Evolutionary conservation across 345 rosid species (phyloP).

Genomic region (Citrus maxima): DNA sequence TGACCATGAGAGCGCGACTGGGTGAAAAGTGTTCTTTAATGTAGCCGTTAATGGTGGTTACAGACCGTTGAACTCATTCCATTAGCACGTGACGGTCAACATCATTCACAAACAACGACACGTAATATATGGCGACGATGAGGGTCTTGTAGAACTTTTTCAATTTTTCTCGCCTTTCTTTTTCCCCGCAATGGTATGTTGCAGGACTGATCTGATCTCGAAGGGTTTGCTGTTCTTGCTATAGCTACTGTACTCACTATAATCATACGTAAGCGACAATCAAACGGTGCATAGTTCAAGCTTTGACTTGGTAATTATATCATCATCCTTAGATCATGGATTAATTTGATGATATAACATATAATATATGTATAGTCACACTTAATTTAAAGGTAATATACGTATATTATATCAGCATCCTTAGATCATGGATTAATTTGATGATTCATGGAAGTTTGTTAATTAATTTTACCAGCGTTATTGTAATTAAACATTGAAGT

Average conservation of each 20-base stretch:
- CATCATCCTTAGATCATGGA: background rate
- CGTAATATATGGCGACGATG: constrained; percentile 35
- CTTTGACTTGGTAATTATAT: background rate
- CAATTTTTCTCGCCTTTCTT: background rate
- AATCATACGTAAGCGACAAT: background rate
- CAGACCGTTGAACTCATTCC: constrained; percentile 22
- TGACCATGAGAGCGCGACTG: background rate
- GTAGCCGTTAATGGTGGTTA: constrained; percentile 52
- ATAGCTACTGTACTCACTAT: background rate
- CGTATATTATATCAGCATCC: background rate
- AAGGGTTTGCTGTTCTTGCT: background rate
- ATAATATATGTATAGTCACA: too few relatives aligned
- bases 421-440: background rate
- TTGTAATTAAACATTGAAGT: constrained; percentile 14
- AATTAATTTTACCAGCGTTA: background rate
- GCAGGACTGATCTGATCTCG: background rate
- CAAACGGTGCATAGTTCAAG: background rate
- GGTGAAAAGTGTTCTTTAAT: constrained; percentile 29
- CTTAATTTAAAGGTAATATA: too few relatives aligned
- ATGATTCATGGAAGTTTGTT: background rate
- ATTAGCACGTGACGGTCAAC: constrained; percentile 20
- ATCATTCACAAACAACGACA: constrained; percentile 13
- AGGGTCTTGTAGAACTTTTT: constrained; percentile 11
- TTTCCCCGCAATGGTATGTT: background rate
- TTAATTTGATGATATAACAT: background rate